These are phyloP conservation scores for Hypoxylon sp. DNA, from an alignment of 2,329 filamentous ascomycete species.

Conservation along the genomic window DNA sequence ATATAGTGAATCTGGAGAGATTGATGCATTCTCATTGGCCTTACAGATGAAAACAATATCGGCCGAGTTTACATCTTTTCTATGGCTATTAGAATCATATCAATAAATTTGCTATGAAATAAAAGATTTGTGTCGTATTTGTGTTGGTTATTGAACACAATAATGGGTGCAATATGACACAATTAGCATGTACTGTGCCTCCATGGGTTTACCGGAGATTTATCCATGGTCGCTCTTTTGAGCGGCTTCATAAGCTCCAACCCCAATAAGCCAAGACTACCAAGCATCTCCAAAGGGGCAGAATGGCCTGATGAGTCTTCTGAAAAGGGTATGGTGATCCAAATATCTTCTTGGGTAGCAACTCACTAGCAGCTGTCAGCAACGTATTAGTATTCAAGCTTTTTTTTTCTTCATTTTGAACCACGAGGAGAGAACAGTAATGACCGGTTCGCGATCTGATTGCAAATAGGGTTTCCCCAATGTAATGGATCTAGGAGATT, in stretches of 20 bases:
- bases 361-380: constrained; percentile 4
- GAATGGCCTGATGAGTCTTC: constrained; percentile 36
- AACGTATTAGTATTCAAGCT: constrained; percentile 2
- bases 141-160: not conserved
- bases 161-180: not conserved
- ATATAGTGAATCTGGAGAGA: constrained; percentile 35
- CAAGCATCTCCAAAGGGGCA: constrained; percentile 36
- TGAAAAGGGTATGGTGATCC: constrained; percentile 30
- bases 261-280: constrained; percentile 37
- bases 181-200: constrained; percentile 5
- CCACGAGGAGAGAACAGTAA: constrained; percentile 19
- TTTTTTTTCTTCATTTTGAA: constrained; percentile 1
- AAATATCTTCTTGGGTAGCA: constrained; percentile 16
- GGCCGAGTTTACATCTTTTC: not conserved
- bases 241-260: constrained; percentile 9
- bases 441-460: not conserved
- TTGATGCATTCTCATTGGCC: constrained; percentile 32
- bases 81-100: not conserved
- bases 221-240: not conserved
- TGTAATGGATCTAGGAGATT: not conserved
- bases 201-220: not conserved
- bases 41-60: not conserved
- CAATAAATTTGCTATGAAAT: not conserved
- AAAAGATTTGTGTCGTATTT: not conserved
- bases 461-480: not conserved